These are phyloP conservation scores for Phytophthora cryptogea DNA, from an alignment of 352 stramenopile genomes.

Conservation along the genomic window DNA sequence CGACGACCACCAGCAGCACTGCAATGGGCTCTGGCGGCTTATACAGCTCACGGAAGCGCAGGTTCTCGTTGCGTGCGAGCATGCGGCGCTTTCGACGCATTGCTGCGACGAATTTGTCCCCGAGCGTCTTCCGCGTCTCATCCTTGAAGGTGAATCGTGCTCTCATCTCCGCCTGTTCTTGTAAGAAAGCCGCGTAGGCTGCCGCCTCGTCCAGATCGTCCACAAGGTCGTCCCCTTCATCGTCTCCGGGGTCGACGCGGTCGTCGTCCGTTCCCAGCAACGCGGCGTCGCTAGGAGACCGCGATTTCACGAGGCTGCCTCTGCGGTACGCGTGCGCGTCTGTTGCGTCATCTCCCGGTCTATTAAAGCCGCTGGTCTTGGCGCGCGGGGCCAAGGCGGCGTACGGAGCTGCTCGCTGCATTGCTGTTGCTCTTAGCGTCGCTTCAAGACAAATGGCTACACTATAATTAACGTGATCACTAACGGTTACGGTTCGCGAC, in stretches of 20 bases:
- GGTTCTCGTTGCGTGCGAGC: slow-evolving; percentile 69
- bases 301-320: slow-evolving; percentile 25
- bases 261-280: slow-evolving; percentile 18
- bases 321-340: slow-evolving; percentile 28
- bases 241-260: slow-evolving; percentile 18
- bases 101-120: slow-evolving; percentile 43
- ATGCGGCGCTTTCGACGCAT: slow-evolving; percentile 69
- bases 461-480: slow-evolving; percentile 11
- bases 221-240: slow-evolving; percentile 35
- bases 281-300: slow-evolving; percentile 11
- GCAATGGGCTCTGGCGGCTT: slow-evolving; percentile 67
- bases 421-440: slow-evolving; percentile 17
- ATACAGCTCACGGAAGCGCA: slow-evolving; percentile 81
- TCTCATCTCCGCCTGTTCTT: slow-evolving; percentile 51
- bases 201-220: slow-evolving; percentile 39
- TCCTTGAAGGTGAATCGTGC: slow-evolving; percentile 55
- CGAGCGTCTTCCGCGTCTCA: slow-evolving; percentile 39
- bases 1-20: slow-evolving; percentile 49
- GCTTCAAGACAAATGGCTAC: slow-evolving; percentile 23
- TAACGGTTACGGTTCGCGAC: slow-evolving; percentile 4
- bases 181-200: slow-evolving; percentile 31
- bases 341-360: not conserved
- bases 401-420: slow-evolving; percentile 18
- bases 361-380: slow-evolving; percentile 6
- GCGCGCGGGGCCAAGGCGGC: not conserved